phyloP scores from a whole-genome alignment of 345 rosid species.

The Gossypium bickii region DNA sequence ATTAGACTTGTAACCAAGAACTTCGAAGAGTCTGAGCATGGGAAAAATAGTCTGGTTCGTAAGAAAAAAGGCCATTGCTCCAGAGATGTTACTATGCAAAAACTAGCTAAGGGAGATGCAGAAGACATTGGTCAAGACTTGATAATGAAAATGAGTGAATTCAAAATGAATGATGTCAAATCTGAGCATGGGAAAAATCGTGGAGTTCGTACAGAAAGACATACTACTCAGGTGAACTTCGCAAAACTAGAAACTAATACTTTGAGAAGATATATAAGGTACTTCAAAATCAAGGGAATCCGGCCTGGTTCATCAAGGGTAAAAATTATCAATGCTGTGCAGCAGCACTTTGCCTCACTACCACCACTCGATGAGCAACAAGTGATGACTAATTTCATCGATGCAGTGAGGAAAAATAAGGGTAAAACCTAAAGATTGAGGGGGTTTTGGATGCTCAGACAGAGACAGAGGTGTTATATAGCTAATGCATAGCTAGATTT shows the following conservation, averaged over 20 bases:
- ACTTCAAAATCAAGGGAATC: constrained; percentile 38
- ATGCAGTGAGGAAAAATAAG: background rate
- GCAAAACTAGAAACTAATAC: constrained; percentile 42
- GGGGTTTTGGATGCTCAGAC: background rate
- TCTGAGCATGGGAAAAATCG: background rate
- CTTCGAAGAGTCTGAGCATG: background rate
- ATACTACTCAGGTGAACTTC: constrained; percentile 10
- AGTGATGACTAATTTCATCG: constrained; percentile 9
- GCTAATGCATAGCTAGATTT: background rate
- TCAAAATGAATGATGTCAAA: background rate
- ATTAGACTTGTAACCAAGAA: background rate
- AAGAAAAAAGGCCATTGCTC: background rate
- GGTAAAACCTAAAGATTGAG: background rate
- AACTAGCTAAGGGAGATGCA: background rate
- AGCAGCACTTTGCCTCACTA: constrained; percentile 37
- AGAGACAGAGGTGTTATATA: background rate
- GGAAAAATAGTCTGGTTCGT: background rate
- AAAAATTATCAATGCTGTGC: constrained; percentile 40
- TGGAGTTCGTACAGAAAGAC: background rate
- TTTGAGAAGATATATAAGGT: constrained; percentile 48
- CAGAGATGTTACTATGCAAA: background rate
- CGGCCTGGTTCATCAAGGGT: constrained; percentile 39
- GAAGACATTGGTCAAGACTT: background rate
- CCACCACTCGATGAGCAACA: constrained; percentile 4
- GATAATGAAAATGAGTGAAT: background rate